phyloP scores from a whole-genome alignment of 1,284 basidiomycete genomes.

The Acaromyces ingoldii region DNA sequence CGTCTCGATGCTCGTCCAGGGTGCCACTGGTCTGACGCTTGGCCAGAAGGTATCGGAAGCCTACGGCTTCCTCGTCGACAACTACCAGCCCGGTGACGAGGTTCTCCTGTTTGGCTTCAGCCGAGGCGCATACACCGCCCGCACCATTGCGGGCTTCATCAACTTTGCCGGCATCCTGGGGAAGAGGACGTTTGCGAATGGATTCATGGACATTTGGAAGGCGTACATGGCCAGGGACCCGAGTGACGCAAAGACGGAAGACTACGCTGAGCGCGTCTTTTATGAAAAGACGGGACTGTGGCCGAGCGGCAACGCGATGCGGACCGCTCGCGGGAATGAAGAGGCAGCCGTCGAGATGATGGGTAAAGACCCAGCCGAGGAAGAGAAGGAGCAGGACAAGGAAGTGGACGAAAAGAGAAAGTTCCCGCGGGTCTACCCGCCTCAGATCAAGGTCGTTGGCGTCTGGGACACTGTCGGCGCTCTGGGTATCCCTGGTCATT shows the following conservation, averaged over 20 bases:
- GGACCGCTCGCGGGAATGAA: constrained; percentile 10
- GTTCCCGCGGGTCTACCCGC: constrained; percentile 13
- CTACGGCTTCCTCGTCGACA: constrained; percentile 66
- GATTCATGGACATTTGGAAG: constrained; percentile 29
- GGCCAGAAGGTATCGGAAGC: constrained; percentile 54
- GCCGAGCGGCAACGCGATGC: constrained; percentile 17
- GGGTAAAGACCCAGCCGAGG: not conserved
- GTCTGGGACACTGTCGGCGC: constrained; percentile 33
- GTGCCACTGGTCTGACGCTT: constrained; percentile 17
- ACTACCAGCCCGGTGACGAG: constrained; percentile 47
- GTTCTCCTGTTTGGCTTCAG: constrained; percentile 58
- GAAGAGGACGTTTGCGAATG: constrained; percentile 51
- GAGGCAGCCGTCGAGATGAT: not conserved
- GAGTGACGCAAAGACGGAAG: constrained; percentile 18
- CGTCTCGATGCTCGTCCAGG: constrained; percentile 19
- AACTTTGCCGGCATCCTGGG: constrained; percentile 60
- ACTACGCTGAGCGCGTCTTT: constrained; percentile 20
- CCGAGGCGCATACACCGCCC: constrained; percentile 57
- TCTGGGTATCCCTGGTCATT: constrained; percentile 25
- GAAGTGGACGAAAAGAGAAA: not conserved
- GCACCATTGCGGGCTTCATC: constrained; percentile 65
- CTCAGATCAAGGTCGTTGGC: constrained; percentile 30
- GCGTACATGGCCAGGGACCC: constrained; percentile 32
- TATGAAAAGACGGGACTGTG: constrained; percentile 17
- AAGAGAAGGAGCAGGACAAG: not conserved